Conservation (phyloP, 108 stramenopile species). For the Discostella stelligeroides region DNA sequence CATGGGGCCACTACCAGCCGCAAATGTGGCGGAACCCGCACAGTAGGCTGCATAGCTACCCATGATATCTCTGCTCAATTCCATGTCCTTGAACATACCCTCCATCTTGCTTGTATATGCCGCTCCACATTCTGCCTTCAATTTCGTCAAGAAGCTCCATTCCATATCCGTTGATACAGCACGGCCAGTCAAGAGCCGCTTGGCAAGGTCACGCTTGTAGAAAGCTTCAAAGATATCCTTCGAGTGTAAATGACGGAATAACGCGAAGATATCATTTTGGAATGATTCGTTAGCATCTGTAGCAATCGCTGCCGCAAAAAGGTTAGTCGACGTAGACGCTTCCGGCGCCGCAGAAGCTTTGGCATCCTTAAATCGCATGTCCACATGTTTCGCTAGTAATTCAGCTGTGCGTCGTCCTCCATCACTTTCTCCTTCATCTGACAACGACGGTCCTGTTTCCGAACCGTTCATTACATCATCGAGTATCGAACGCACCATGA, state of each 20-base stretch:
- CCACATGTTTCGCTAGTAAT: slow-evolving; percentile 88
- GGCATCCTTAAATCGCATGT: slow-evolving; percentile 64
- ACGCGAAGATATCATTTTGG: slow-evolving; percentile 64
- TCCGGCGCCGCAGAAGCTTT: slow-evolving; percentile 40
- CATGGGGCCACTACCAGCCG: slow-evolving; percentile 9
- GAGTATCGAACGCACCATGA: slow-evolving; percentile 79
- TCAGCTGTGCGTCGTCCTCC: slow-evolving; percentile 79
- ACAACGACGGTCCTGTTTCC: slow-evolving; percentile 14
- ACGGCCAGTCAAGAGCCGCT: slow-evolving; percentile 90
- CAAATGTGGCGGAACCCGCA: slow-evolving; percentile 33
- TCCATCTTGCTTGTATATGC: slow-evolving; percentile 98
- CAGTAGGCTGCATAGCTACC: slow-evolving; percentile 67
- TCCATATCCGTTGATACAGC: slow-evolving; percentile 88
- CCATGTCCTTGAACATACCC: slow-evolving; percentile 99
- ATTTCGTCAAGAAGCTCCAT: slow-evolving; percentile 86
- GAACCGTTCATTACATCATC: slow-evolving; percentile 82
- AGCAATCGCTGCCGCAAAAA: slow-evolving; percentile 8
- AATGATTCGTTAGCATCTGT: slow-evolving; percentile 49
- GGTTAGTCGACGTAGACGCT: background rate
- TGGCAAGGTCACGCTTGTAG: slow-evolving; percentile 94
- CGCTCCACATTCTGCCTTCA: slow-evolving; percentile 98
- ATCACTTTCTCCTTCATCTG: slow-evolving; percentile 28
- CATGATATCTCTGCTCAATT: slow-evolving; percentile 91
- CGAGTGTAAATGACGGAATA: slow-evolving; percentile 88
- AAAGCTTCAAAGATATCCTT: slow-evolving; percentile 99